phyloP scores from a whole-genome alignment of 495 filamentous ascomycete genomes.

The Daldinia concentrica region DNA sequence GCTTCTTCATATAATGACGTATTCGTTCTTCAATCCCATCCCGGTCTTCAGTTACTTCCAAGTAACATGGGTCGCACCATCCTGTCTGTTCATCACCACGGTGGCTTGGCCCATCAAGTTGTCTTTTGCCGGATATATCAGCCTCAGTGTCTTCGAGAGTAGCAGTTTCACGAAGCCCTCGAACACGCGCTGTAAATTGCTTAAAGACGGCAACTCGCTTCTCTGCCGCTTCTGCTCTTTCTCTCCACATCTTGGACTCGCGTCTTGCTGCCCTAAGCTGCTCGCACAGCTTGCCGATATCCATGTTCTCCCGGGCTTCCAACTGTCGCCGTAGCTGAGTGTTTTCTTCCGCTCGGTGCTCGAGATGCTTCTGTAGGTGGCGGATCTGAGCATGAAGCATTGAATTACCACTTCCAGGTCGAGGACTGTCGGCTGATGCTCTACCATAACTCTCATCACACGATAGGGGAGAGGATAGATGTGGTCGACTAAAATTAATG shows the following conservation, averaged over 20 bases:
- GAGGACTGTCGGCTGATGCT: conserved; percentile 21
- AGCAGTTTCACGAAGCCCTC: conserved; percentile 32
- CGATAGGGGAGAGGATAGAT: conserved; percentile 10
- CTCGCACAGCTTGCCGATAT: conserved; percentile 55
- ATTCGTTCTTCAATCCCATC: conserved; percentile 25
- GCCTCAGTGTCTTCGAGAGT: conserved; percentile 1
- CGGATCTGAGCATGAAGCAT: conserved; percentile 58
- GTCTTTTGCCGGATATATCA: not conserved
- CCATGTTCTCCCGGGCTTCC: conserved; percentile 48
- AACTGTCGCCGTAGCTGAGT: conserved; percentile 53
- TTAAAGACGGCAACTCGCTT: conserved; percentile 53
- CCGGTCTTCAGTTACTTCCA: conserved; percentile 30
- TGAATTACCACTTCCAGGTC: conserved; percentile 44
- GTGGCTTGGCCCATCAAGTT: conserved; percentile 22
- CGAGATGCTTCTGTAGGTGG: conserved; percentile 55
- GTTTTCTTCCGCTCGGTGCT: conserved; percentile 52
- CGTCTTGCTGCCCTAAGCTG: conserved; percentile 55
- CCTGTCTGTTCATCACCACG: not conserved
- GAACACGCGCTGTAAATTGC: conserved; percentile 42
- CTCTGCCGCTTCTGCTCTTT: conserved; percentile 62
- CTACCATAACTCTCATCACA: conserved; percentile 13
- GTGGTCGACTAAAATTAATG: conserved; percentile 31
- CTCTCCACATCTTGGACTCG: conserved; percentile 59
- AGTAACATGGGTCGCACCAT: conserved; percentile 1
- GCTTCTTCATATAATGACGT: conserved; percentile 11